Conservation (phyloP, 257 asterid genomes). For the Orobanche coerulescens region DNA sequence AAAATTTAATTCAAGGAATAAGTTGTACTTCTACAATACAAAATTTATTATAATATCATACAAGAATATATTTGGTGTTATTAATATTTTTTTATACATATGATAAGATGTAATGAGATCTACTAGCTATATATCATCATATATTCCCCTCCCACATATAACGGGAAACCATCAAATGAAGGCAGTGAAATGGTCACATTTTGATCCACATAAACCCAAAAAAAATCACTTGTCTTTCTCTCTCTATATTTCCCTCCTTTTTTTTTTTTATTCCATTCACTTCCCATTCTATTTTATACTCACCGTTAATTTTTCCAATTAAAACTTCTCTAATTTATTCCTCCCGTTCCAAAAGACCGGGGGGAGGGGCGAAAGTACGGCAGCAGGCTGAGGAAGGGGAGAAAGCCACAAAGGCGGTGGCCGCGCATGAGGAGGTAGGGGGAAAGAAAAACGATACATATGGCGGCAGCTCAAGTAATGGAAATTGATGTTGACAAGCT, state of each 20-base stretch:
- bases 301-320: background rate
- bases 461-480: constrained; percentile 11
- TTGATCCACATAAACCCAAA: constrained; percentile 13
- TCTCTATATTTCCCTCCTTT: background rate
- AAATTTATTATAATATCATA: too few species aligned
- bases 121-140: background rate
- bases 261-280: too few species aligned
- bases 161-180: constrained; percentile 27
- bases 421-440: too few species aligned
- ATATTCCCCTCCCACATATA: constrained; percentile 17
- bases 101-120: too few species aligned
- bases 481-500: constrained; percentile 27
- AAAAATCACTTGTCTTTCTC: background rate
- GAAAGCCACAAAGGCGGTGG: constrained; percentile 22
- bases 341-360: background rate
- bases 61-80: too few species aligned
- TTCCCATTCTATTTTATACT: too few species aligned
- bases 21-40: too few species aligned
- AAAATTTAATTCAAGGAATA: too few species aligned
- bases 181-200: constrained; percentile 11
- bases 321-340: background rate
- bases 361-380: background rate
- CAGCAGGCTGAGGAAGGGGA: constrained; percentile 28
- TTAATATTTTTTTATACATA: too few species aligned
- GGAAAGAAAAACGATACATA: constrained; percentile 13